These are phyloP conservation scores for Chlorella vulgaris DNA, from an alignment of 139 green algal genomes.

Conservation along the genomic window DNA sequence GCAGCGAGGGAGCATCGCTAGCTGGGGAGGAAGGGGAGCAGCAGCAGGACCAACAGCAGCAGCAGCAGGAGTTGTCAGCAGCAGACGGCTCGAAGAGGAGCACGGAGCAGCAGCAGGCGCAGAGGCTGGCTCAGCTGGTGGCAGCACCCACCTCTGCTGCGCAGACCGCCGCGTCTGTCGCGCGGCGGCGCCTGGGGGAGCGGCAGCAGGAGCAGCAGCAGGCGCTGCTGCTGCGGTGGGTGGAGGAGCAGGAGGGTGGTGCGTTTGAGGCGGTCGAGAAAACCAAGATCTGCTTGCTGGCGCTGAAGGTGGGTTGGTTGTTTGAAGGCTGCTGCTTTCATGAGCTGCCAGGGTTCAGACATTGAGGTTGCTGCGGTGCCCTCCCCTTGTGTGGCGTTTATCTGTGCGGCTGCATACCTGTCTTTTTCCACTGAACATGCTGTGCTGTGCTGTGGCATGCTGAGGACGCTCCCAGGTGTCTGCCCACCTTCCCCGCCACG, in stretches of 20 bases:
- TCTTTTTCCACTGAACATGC: too few relatives aligned
- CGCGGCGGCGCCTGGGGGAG: background rate
- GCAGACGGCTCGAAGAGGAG: background rate
- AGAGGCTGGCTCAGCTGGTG: background rate
- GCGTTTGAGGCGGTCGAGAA: constrained; percentile 28
- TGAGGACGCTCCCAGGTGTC: too few relatives aligned
- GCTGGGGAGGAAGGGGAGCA: background rate
- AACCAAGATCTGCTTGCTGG: constrained; percentile 24
- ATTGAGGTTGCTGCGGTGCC: background rate
- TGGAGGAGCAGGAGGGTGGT: constrained; percentile 47
- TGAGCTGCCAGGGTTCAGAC: too few relatives aligned
- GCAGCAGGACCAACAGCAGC: background rate
- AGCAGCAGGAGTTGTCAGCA: background rate
- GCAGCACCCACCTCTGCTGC: too few relatives aligned
- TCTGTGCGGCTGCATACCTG: too few relatives aligned
- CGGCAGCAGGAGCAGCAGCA: constrained; percentile 18
- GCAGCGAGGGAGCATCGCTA: background rate
- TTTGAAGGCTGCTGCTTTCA: too few relatives aligned
- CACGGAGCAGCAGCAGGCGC: background rate
- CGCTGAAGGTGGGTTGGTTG: constrained; percentile 31
- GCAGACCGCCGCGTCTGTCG: background rate
- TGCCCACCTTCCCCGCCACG: too few relatives aligned
- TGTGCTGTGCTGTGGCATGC: too few relatives aligned
- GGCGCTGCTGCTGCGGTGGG: constrained; percentile 56
- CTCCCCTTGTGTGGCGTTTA: background rate